Base-by-base conservation (phyloP, 345 rosid genomes). In the Heritiera fomes region DNA sequence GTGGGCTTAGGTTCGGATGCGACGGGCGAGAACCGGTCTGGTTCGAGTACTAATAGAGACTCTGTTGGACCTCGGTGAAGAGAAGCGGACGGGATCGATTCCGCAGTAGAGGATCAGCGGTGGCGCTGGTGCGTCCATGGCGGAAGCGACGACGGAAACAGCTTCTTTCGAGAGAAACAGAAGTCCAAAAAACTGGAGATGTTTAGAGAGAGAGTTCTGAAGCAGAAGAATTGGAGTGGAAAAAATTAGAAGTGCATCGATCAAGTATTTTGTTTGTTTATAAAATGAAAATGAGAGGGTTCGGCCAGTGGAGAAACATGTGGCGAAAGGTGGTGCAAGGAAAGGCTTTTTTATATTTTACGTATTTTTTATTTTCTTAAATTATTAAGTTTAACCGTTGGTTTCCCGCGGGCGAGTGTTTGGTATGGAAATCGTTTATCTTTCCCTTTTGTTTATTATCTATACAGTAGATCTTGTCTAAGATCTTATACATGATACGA, bases 1-100 rank as follows among this genome's bases (percentile, higher is more conserved):
- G 87, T 64, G 30, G 97, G 93, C 80, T 91, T 93, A 18, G 97
- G 91, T 23, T 93, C 94, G 64, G 96, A 82, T 15, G 97, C 92
- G 58, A 93, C 88, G 53, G 53, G 98, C 94, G 40, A 85, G 72
- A 52, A 90, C 86, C 47, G 80, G 86, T 59, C 64, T 70, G 9
- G 28, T 23, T 43, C 83, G 81, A 40, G 85, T 68, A 23, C 89
- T 85, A 49, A 68, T 73, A 38, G 85, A 78, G 60, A 85, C 45
- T 18, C 81, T 74, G 73, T 77, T 56, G 72, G 59, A 75, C 72
- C 9, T 86, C 56, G 87, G 84, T 47, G 65, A 43, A 69, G 86
- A 47, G 84, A 82, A 82, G 1, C 87, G 82, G 23, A 78, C 78
- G n/a, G 89, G 81, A 40, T 85, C 81, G 46, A 86, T 73, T 82